Percentiles rank a stretch among this genome's conserved stretches.
phyloP scores from a whole-genome alignment of 352 stramenopile genomes.

The Elongisporangium prolatum region DNA sequence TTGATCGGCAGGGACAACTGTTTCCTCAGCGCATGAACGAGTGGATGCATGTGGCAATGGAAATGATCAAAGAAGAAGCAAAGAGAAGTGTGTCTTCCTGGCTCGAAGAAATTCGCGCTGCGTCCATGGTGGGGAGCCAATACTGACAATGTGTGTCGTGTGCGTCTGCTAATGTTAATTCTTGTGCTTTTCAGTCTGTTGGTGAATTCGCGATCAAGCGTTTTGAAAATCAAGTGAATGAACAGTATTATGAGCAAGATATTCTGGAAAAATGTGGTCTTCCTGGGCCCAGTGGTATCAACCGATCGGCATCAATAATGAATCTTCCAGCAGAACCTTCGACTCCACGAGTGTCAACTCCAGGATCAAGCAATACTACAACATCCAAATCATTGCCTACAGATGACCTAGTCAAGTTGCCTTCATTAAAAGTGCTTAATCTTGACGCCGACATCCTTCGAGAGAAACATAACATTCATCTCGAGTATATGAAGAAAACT shows the following conservation, averaged over 20 bases:
- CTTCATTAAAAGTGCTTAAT: constrained; percentile 69
- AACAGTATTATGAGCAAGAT: constrained; percentile 73
- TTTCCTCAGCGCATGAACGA: constrained; percentile 77
- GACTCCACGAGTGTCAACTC: constrained; percentile 20
- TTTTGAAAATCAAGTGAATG: constrained; percentile 71
- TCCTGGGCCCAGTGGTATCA: neutral
- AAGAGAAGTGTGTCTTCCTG: constrained; percentile 58
- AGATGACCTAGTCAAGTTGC: constrained; percentile 41
- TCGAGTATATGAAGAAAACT: constrained; percentile 66
- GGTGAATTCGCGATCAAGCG: constrained; percentile 62
- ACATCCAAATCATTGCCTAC: constrained; percentile 11
- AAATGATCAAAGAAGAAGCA: constrained; percentile 69
- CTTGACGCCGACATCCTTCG: constrained; percentile 54
- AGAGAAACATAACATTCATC: constrained; percentile 59
- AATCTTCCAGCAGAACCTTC: neutral
- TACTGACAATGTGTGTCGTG: neutral
- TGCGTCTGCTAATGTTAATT: neutral
- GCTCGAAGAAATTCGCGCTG: constrained; percentile 66
- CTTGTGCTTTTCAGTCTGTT: constrained; percentile 28
- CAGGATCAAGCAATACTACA: constrained; percentile 3
- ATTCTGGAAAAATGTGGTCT: constrained; percentile 68
- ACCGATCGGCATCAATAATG: neutral
- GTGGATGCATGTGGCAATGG: constrained; percentile 71
- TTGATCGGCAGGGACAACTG: constrained; percentile 42
- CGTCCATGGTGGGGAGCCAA: constrained; percentile 29